These are phyloP conservation scores for Spongiforma sp. DNA, from an alignment of 1,284 basidiomycete species.

Conservation along the genomic window DNA sequence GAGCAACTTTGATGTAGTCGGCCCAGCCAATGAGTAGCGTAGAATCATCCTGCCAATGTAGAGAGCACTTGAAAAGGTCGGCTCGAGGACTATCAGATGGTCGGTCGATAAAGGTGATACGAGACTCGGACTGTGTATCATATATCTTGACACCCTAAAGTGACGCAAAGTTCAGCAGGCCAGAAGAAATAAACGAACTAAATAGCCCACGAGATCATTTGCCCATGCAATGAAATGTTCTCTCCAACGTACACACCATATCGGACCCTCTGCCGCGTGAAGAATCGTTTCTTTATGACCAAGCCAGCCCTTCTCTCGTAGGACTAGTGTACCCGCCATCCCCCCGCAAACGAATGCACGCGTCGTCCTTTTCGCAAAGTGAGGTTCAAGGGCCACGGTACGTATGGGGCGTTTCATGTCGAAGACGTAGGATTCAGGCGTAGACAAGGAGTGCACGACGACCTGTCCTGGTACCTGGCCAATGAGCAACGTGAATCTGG, in stretches of 20 bases:
- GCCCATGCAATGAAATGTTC: slow-evolving; percentile 95
- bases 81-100: slow-evolving; percentile 84
- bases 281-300: slow-evolving; percentile 92
- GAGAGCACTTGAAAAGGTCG: slow-evolving; percentile 91
- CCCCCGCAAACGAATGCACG: slow-evolving; percentile 95
- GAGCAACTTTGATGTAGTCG: slow-evolving; percentile 91
- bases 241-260: slow-evolving; percentile 92
- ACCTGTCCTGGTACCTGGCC: slow-evolving; percentile 72
- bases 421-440: slow-evolving; percentile 85
- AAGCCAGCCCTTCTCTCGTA: slow-evolving; percentile 97
- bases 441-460: slow-evolving; percentile 84
- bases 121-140: slow-evolving; percentile 79
- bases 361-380: slow-evolving; percentile 82
- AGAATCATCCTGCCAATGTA: slow-evolving; percentile 91
- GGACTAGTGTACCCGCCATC: slow-evolving; percentile 84
- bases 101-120: slow-evolving; percentile 89
- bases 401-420: slow-evolving; percentile 95
- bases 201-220: slow-evolving; percentile 77
- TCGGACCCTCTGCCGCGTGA: slow-evolving; percentile 91
- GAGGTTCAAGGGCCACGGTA: slow-evolving; percentile 89
- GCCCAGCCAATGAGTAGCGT: slow-evolving; percentile 96
- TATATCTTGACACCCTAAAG: slow-evolving; percentile 92
- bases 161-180: neutral
- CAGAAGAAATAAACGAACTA: neutral
- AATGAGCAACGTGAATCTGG: slow-evolving; percentile 14